Conservation (phyloP, 352 stramenopile genomes). For the Globisporangium nunn region DNA sequence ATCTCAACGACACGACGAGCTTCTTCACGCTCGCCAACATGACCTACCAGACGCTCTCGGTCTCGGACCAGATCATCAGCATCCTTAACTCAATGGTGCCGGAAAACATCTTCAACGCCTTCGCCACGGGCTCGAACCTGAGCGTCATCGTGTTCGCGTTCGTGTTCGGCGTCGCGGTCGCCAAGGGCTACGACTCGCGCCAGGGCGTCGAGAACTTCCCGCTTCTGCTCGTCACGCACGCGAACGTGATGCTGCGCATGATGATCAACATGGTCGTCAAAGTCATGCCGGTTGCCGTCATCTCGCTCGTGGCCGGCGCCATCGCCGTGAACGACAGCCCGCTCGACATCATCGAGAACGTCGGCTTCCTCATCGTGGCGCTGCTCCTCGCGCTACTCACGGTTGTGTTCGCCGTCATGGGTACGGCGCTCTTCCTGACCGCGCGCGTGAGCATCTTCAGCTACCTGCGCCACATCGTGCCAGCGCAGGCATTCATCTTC, state of each 20-base stretch:
- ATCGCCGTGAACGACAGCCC: conserved; percentile 49
- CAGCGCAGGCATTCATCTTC: conserved; percentile 71
- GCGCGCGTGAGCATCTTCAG: conserved; percentile 58
- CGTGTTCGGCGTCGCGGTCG: conserved; percentile 53
- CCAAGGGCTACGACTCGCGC: conserved; percentile 48
- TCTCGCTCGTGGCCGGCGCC: conserved; percentile 65
- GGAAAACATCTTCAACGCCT: conserved; percentile 62
- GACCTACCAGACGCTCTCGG: conserved; percentile 34
- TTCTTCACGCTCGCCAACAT: conserved; percentile 32
- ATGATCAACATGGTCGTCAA: conserved; percentile 65
- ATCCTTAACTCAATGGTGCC: conserved; percentile 63
- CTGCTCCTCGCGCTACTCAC: conserved; percentile 37
- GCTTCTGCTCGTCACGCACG: conserved; percentile 57
- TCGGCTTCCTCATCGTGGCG: conserved; percentile 43
- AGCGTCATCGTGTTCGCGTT: conserved; percentile 75
- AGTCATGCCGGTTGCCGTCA: conserved; percentile 61
- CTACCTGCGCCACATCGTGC: conserved; percentile 60
- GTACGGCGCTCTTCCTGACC: conserved; percentile 41
- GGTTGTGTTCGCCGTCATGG: conserved; percentile 46
- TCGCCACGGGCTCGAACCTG: conserved; percentile 45
- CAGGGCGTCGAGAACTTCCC: conserved; percentile 51
- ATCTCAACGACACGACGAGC: conserved; percentile 42
- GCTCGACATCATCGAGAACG: conserved; percentile 32
- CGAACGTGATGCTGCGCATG: conserved; percentile 60
- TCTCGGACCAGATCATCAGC: conserved; percentile 65